A percentile compares a stretch with the other conserved stretches of the same genome.
phyloP scores from a whole-genome alignment of 768 basidiomycete species.

The Astraeus odoratus region DNA sequence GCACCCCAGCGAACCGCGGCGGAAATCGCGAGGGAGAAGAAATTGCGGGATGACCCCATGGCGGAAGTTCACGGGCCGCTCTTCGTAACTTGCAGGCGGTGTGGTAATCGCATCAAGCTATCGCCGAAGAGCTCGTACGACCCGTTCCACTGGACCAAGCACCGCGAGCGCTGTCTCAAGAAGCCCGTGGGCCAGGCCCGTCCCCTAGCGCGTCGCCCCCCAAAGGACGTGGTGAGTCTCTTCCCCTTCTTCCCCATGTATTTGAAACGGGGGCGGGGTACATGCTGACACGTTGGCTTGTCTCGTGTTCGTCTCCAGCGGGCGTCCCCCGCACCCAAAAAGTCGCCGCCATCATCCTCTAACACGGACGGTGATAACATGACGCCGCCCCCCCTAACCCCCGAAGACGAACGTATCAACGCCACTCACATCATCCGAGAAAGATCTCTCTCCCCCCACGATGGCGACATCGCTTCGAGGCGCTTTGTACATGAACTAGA shows the following conservation, averaged over 20 bases:
- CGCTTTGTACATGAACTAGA: slow-evolving; percentile 20
- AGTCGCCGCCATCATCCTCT: slow-evolving; percentile 22
- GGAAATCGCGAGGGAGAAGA: slow-evolving; percentile 44
- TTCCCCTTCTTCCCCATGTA: not conserved
- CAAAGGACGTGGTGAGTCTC: slow-evolving; percentile 20
- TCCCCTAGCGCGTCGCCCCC: slow-evolving; percentile 7
- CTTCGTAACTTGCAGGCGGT: slow-evolving; percentile 49
- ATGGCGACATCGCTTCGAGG: slow-evolving; percentile 14
- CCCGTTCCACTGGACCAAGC: slow-evolving; percentile 60
- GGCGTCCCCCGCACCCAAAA: slow-evolving; percentile 12
- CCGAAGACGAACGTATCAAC: slow-evolving; percentile 26
- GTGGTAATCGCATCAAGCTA: slow-evolving; percentile 53
- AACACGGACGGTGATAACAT: slow-evolving; percentile 25
- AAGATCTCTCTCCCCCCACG: slow-evolving; percentile 19
- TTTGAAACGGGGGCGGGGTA: not conserved
- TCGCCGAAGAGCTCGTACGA: slow-evolving; percentile 63
- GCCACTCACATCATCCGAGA: slow-evolving; percentile 15
- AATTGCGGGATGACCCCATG: slow-evolving; percentile 46
- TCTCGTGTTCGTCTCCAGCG: slow-evolving; percentile 8
- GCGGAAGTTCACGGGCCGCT: slow-evolving; percentile 44
- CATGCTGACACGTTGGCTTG: slow-evolving; percentile 4
- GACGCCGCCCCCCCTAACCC: slow-evolving; percentile 31
- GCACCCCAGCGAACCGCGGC: slow-evolving; percentile 31
- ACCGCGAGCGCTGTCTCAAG: slow-evolving; percentile 53
- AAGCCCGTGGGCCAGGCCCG: slow-evolving; percentile 25